A percentile compares a stretch with the other conserved stretches of the same genome.
phyloP scores from a whole-genome alignment of 352 stramenopile species.

The Globisporangium echinulatum region DNA sequence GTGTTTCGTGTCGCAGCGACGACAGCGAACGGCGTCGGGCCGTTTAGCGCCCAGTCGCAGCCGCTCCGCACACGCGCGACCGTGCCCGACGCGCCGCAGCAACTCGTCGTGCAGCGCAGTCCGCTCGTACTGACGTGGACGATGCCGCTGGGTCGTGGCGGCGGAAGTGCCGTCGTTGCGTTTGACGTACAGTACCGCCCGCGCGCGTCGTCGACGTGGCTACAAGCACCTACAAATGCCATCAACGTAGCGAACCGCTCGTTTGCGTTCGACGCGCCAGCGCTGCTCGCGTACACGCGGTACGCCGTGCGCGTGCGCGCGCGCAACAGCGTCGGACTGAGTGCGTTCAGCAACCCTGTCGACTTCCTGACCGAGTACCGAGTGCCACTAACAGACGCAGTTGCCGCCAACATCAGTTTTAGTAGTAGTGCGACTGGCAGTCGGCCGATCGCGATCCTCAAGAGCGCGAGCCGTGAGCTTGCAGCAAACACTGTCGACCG shows the following conservation, averaged over 20 bases:
- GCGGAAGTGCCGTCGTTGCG: constrained; percentile 14
- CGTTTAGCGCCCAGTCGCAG: constrained; percentile 38
- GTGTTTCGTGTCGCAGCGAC: constrained; percentile 43
- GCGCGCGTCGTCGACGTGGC: constrained; percentile 39
- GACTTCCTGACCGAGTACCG: constrained; percentile 39
- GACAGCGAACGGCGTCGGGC: constrained; percentile 45
- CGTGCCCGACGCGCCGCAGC: constrained; percentile 18
- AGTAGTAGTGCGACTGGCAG: background rate
- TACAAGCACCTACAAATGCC: constrained; percentile 6
- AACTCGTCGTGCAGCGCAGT: background rate
- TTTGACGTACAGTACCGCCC: constrained; percentile 48
- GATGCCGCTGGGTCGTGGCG: constrained; percentile 16
- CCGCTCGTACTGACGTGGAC: constrained; percentile 29
- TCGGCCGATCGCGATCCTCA: constrained; percentile 1
- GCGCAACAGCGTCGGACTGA: constrained; percentile 18
- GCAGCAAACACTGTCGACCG: constrained; percentile 42
- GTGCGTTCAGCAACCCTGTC: constrained; percentile 17
- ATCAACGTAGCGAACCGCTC: constrained; percentile 3
- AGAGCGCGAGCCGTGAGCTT: constrained; percentile 20
- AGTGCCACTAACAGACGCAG: background rate
- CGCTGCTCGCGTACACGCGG: constrained; percentile 23
- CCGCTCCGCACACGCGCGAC: constrained; percentile 22
- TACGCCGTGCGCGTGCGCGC: constrained; percentile 40
- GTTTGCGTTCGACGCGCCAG: constrained; percentile 8
- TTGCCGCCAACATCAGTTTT: background rate